These are phyloP conservation scores for Atractiella rhizophila DNA, from an alignment of 768 basidiomycete genomes.

Conservation along the genomic window DNA sequence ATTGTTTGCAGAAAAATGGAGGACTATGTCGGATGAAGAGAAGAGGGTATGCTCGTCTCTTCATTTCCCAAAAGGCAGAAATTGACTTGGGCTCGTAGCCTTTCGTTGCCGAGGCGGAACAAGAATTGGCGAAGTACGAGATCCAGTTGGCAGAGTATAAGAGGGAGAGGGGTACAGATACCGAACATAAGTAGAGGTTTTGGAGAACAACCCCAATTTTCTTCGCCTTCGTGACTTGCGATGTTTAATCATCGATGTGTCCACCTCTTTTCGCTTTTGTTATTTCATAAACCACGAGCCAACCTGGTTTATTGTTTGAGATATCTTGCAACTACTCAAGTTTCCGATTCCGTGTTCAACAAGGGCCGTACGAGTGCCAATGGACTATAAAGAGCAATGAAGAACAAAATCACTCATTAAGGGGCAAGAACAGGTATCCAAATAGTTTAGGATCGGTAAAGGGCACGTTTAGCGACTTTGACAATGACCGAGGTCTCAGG, in stretches of 20 bases:
- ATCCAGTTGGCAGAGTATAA: conserved; percentile 1
- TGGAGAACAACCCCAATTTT: background rate
- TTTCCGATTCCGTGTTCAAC: too few relatives aligned
- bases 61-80: background rate
- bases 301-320: background rate
- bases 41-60: conserved; percentile 2
- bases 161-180: background rate
- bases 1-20: conserved; percentile 5
- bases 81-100: background rate
- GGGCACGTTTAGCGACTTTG: conserved; percentile 42
- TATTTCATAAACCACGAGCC: too few relatives aligned
- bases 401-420: background rate
- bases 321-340: background rate
- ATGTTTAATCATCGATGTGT: background rate
- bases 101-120: background rate
- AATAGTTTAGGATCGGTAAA: conserved; percentile 32
- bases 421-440: background rate
- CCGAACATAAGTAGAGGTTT: background rate
- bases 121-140: conserved; percentile 3
- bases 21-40: conserved; percentile 1
- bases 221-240: background rate
- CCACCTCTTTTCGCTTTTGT: background rate
- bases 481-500: conserved; percentile 71
- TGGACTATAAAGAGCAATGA: background rate
- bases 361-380: background rate